Evolutionary conservation across 805 yeast genomes (phyloP), one percentile per base, ranked within the genome.

Genomic region (Metschnikowia similis): DNA sequence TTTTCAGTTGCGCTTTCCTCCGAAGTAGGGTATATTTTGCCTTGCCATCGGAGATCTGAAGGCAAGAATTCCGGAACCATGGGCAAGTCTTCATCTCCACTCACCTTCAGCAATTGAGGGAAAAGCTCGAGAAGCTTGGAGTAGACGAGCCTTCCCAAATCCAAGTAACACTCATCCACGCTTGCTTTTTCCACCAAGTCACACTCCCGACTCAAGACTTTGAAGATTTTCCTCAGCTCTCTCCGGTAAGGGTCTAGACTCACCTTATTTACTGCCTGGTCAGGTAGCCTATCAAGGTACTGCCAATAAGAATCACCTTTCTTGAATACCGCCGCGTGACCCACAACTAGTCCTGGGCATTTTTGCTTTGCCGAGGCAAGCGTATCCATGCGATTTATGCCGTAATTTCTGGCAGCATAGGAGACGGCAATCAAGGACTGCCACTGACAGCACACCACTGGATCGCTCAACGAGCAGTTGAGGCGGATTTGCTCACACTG

Each of bases 401-500:
- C 97, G 63, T 63, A 90, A 48, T 83, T 81, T 36, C 97, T 73
- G 0, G 99, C 98, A 0, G 97, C 87, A 66, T 89, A 89, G 2
- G 87, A 82, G 0, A 94, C 95, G 0, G 99, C 99, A 51, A 94
- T 92, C 2, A 94, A 69, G 0, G 91, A 77, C 43, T 77, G 75
- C 99, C 99, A 94, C 61, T 94, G 99, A 4, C 89, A 89, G 64
- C 97, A 91, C 0, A 90, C 97, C 1, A 94, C 85, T 0, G 99
- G 97, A 53, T 83, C 91, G 2, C 82, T 80, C 1, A 70, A 71
- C 1, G 83, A 66, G 13, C 85, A 67, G 0, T 85, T 85, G 14
- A 89, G 74, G 38, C 97, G 69, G 6, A 88, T 71, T 56, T 86
- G 92, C 60, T 94, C 97, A 30, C 85, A 94, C 63, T 94, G 99